phyloP scores from a whole-genome alignment of 805 yeast genomes.

The Yarrowia sp. region DNA sequence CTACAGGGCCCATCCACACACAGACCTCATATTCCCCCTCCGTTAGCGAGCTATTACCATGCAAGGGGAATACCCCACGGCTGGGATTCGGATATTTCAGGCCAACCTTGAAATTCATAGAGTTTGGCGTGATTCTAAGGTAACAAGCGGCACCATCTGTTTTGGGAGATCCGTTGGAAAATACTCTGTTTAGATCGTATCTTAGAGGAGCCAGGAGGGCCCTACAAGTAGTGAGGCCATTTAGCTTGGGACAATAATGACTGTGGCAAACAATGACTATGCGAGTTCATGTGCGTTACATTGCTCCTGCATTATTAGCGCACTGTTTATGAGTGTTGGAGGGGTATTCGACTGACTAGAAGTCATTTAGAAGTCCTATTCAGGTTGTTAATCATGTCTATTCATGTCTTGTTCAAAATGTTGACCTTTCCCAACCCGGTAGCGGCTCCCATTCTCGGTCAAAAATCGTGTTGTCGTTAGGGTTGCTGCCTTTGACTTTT shows the following conservation, averaged over 20 bases:
- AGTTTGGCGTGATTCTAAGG: background rate
- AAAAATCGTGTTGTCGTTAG: too few relatives aligned
- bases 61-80: constrained; percentile 28
- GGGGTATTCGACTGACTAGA: too few relatives aligned
- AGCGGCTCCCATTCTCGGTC: background rate
- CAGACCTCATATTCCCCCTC: background rate
- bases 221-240: background rate
- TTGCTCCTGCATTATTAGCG: constrained; percentile 15
- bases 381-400: too few relatives aligned
- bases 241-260: background rate
- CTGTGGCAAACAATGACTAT: background rate
- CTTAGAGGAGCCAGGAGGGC: background rate
- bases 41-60: background rate
- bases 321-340: too few relatives aligned
- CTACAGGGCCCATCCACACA: background rate
- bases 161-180: constrained; percentile 3
- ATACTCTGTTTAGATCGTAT: background rate
- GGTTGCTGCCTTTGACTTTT: background rate
- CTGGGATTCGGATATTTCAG: background rate
- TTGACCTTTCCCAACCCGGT: too few relatives aligned
- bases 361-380: too few relatives aligned
- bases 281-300: constrained; percentile 18
- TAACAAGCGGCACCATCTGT: constrained; percentile 7
- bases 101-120: background rate
- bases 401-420: too few relatives aligned